Evolutionary conservation across 78 protist species (phyloP), one percentile per base, ranked within the genome.

Genomic region (Dictyostelium firmibasis): DNA sequence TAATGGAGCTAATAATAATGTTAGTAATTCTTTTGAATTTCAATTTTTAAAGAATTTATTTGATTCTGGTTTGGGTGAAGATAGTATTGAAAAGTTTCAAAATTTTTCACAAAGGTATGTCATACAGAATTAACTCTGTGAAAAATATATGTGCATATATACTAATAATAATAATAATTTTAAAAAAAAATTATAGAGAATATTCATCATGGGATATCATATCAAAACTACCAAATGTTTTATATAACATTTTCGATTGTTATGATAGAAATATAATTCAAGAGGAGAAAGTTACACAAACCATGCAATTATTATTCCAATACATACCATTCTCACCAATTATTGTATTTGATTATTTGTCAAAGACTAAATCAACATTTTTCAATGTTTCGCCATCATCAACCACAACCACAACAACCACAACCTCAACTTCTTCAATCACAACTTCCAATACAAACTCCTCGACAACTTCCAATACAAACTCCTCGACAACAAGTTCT

Each of bases 181-280:
- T 41, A 9, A 41, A 9, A 47, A 11, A 10, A 0, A 13, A 1
- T 13, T 50, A 50, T 16, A 47, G 33, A 78, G 74, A 89, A 29
- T 81, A 69, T 38, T 89, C 94, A 47, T 85, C 94, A 47, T 89
- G 94, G 94, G 31, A 89, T 23, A 53, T 89, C 18, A 64, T 81
- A 13, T 64, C 70, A 18, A 18, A 29, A 20, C 18, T 89, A 89
- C 94, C 94, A 81, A 69, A 78, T 64, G 23, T 69, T 43, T 70
- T 89, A 47, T 81, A 62, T 43, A 18, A 79, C 8, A 38, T 87
- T 23, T 67, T 36, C 44, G 72, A 44, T 67, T 62, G 93, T 87
- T 69, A 44, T 10, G 87, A 88, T 20, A 78, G 76, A 75, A 64
- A 70, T 35, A 76, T 77, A 23, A 89, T 27, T 23, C 25, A 57